These are phyloP conservation scores for Gliomastix tumulicola DNA, from an alignment of 2,329 filamentous ascomycete species.

Conservation along the genomic window DNA sequence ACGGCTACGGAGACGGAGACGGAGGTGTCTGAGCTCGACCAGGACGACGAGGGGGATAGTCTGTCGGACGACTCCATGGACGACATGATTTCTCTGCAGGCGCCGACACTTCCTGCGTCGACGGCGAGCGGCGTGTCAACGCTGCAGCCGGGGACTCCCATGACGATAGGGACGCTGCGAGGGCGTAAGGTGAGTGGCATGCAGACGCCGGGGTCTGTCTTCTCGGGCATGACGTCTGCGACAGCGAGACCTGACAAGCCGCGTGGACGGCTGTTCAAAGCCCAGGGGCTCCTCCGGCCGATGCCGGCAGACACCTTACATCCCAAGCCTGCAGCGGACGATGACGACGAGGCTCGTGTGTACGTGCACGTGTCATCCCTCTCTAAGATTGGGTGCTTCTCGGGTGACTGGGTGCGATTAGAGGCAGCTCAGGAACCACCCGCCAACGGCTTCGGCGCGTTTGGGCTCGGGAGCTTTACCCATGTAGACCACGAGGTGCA, in stretches of 20 bases:
- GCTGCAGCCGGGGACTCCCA: slow-evolving; percentile 73
- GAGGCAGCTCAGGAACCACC: slow-evolving; percentile 71
- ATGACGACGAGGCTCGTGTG: slow-evolving; percentile 83
- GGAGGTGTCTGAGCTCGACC: slow-evolving; percentile 56
- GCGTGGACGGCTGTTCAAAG: slow-evolving; percentile 75
- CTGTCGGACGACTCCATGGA: slow-evolving; percentile 88
- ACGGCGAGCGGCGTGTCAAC: slow-evolving; percentile 74
- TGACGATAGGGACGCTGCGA: slow-evolving; percentile 54
- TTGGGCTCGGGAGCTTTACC: slow-evolving; percentile 59
- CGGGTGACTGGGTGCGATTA: slow-evolving; percentile 90
- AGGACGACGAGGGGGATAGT: slow-evolving; percentile 58
- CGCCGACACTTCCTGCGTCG: slow-evolving; percentile 70
- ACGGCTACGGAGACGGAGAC: slow-evolving; percentile 55
- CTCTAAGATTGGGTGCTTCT: slow-evolving; percentile 90
- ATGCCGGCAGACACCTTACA: slow-evolving; percentile 77
- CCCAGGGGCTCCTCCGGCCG: slow-evolving; percentile 64
- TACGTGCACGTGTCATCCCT: slow-evolving; percentile 86
- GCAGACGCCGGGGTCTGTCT: slow-evolving; percentile 79
- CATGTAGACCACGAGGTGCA: slow-evolving; percentile 44
- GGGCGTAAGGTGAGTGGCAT: slow-evolving; percentile 63
- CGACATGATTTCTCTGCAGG: slow-evolving; percentile 84
- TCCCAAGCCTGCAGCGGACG: slow-evolving; percentile 67
- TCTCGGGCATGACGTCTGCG: slow-evolving; percentile 79
- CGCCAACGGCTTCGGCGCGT: slow-evolving; percentile 56
- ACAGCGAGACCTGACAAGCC: slow-evolving; percentile 69